phyloP scores from a whole-genome alignment of 345 rosid genomes.

The Pseudoturritis turrita region DNA sequence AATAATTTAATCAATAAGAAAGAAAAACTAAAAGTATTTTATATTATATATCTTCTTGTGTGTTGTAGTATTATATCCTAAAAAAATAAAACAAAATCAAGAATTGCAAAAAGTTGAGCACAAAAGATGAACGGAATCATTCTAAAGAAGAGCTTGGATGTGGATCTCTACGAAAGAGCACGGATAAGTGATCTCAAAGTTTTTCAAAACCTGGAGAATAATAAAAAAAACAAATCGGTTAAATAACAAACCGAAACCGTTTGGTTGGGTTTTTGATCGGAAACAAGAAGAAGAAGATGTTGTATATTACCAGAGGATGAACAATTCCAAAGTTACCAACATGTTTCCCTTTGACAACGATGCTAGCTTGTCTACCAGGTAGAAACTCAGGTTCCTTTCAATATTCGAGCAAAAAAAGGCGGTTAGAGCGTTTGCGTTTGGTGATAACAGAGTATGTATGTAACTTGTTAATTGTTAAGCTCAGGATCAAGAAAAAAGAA shows the following conservation, averaged over 20 bases:
- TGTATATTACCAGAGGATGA: constrained; percentile 62
- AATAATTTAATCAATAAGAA: background rate
- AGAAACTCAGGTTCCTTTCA: constrained; percentile 80
- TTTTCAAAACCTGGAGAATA: constrained; percentile 56
- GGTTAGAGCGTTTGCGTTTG: background rate
- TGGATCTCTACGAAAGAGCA: constrained; percentile 76
- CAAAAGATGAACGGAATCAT: background rate
- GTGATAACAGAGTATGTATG: background rate
- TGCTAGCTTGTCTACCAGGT: constrained; percentile 76
- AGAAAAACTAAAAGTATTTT: background rate
- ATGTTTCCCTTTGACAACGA: constrained; percentile 63
- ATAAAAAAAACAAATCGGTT: background rate
- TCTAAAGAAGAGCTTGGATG: constrained; percentile 40
- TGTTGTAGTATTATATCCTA: background rate
- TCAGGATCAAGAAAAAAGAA: too few relatives aligned
- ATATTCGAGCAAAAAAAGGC: background rate
- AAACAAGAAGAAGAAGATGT: background rate
- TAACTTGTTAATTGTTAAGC: background rate
- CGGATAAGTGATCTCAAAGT: constrained; percentile 72
- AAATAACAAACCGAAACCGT: background rate
- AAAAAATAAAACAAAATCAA: background rate
- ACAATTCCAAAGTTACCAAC: constrained; percentile 82
- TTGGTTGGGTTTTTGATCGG: background rate
- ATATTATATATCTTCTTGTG: background rate
- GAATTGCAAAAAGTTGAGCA: background rate